Evolutionary conservation across 306 rosid species (phyloP), one percentile per base, ranked within the genome.

Genomic region (Hippophae rhamnoides): DNA sequence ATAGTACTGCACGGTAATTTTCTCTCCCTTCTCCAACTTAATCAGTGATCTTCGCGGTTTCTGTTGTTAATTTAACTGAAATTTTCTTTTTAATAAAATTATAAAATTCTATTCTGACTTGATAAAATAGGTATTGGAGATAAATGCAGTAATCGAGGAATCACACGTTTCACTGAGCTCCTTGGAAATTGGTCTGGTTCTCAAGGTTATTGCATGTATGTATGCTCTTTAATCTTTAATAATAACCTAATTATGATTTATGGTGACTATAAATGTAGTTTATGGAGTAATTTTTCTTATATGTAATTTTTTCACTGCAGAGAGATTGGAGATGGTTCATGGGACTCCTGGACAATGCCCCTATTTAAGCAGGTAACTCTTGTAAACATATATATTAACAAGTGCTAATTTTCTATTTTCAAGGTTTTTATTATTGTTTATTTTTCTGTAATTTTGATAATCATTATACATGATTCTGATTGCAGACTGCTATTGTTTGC

Each of bases 321-420:
- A 74, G 86, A 80, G 80, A 80, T 80, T 57, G 94, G 94, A 72
- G 75, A 78, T 54, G 94, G 89, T 57, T 60, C 66, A n/a, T 76
- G 84, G 89, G 84, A 78, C 69, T 86, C 94, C 47, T 86, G 89
- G 89, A 82, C 83, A 52, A 71, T 68, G 84, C 89, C 89, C 23
- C 71, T 86, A 53, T 47, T 56, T 62, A 61, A 86, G 67, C 94
- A 86, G 86, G 89, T 85, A 61, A 74, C 50, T 60, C 44, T 75
- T 60, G 47, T 55, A 58, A 50, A 53, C 8, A 44, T 25, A 62
- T 47, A 41, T 18, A 18, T 18, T 13, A 10, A 57, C 7, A 48
- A 56, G 41, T 66, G 58, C 57, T 13, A 7, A 5, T 48, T 7
- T 12, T 12, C 8, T 10, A 5, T 49, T 48, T 13, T 8, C 9